Percentiles rank a stretch among this genome's conserved stretches.
These are phyloP conservation scores for Plantago ovata DNA, from an alignment of 257 asterid species.

Conservation along the genomic window DNA sequence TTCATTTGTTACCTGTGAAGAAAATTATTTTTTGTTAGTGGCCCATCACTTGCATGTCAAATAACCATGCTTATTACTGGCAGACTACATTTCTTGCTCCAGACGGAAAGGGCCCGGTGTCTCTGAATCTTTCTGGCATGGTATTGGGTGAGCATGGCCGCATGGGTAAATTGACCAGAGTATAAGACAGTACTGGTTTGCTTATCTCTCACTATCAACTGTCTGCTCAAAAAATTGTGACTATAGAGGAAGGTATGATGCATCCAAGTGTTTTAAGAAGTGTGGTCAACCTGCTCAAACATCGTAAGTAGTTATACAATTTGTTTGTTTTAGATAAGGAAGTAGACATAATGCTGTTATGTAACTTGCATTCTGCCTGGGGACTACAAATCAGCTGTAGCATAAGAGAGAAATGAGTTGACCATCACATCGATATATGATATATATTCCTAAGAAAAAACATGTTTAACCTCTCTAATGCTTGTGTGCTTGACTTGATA, in stretches of 20 bases:
- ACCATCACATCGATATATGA: too few species aligned
- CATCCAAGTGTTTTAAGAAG: constrained; percentile 61
- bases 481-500: too few species aligned
- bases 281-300: constrained; percentile 82
- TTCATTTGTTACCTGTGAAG: neutral
- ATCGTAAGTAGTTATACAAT: constrained; percentile 50
- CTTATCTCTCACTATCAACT: too few species aligned
- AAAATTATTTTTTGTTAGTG: too few species aligned
- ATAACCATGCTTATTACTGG: constrained; percentile 19
- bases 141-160: constrained; percentile 80
- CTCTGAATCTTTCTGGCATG: constrained; percentile 66
- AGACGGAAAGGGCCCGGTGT: constrained; percentile 53
- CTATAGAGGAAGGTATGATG: constrained; percentile 64
- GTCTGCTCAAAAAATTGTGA: constrained; percentile 68
- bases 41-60: too few species aligned
- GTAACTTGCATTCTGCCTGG: too few species aligned
- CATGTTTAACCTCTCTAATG: too few species aligned
- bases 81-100: constrained; percentile 62
- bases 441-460: too few species aligned
- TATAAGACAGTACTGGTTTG: constrained; percentile 72
- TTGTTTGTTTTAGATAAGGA: too few species aligned
- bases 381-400: neutral
- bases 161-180: constrained; percentile 68
- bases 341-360: too few species aligned
- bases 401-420: too few species aligned